These are phyloP conservation scores for Isabelozyma rhagii DNA, from an alignment of 805 yeast species.

Conservation along the genomic window DNA sequence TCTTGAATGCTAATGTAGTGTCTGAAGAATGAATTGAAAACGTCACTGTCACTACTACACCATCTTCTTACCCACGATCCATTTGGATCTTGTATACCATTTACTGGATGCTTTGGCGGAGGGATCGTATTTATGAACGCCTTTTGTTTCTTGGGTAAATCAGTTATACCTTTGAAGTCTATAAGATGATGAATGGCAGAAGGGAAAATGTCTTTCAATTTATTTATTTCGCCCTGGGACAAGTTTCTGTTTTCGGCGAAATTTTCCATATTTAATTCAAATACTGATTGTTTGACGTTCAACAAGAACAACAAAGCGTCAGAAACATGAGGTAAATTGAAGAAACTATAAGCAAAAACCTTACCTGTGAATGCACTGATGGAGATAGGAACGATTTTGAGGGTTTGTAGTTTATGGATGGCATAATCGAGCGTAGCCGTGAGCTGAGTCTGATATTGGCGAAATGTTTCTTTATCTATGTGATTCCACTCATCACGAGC, in stretches of 20 bases:
- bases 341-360: constrained; percentile 61
- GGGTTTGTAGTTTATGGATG: constrained; percentile 42
- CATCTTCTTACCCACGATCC: constrained; percentile 65
- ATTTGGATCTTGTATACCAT: constrained; percentile 53
- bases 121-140: constrained; percentile 30
- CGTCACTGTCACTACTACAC: constrained; percentile 54
- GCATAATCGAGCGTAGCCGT: constrained; percentile 53
- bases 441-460: constrained; percentile 33
- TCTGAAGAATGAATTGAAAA: constrained; percentile 59
- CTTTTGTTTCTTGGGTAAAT: constrained; percentile 24
- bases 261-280: constrained; percentile 21
- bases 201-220: constrained; percentile 19
- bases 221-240: constrained; percentile 6
- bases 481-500: constrained; percentile 46
- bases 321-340: constrained; percentile 53
- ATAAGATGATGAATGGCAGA: constrained; percentile 25
- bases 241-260: constrained; percentile 9
- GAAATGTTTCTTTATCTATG: constrained; percentile 19
- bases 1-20: constrained; percentile 45
- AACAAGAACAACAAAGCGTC: constrained; percentile 54
- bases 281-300: constrained; percentile 48
- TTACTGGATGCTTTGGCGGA: constrained; percentile 41
- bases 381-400: constrained; percentile 53
- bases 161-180: constrained; percentile 30
- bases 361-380: constrained; percentile 68